Percentiles rank a stretch among this genome's conserved stretches.
Conservation (phyloP, 2,329 filamentous ascomycete genomes). For the Gyromitra esculenta region DNA sequence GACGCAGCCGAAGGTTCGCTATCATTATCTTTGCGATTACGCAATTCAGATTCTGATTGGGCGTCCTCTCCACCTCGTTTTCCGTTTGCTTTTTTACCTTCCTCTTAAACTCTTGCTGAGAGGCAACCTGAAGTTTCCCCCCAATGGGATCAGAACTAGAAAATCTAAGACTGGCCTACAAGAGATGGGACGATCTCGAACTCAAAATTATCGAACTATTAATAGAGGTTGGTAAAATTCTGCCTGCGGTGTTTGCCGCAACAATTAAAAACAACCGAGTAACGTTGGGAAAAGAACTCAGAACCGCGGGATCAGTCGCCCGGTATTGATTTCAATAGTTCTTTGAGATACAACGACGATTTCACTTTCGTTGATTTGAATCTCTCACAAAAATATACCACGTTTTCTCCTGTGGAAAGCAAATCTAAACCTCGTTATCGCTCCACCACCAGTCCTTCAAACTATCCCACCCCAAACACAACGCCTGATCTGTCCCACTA, state of each 20-base stretch:
- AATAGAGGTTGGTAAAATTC: conserved; percentile 31
- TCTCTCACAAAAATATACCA: conserved; percentile 30
- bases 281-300: conserved; percentile 36
- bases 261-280: conserved; percentile 10
- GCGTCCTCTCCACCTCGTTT: not conserved
- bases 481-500: conserved; percentile 10
- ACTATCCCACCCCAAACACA: conserved; percentile 30
- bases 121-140: conserved; percentile 43
- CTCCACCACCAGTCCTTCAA: conserved; percentile 15
- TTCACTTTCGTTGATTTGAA: conserved; percentile 31
- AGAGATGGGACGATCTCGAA: conserved; percentile 35
- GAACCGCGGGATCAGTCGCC: conserved; percentile 10
- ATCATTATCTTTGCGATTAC: not conserved
- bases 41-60: conserved; percentile 5
- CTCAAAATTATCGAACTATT: conserved; percentile 34
- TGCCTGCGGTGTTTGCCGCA: not conserved
- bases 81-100: conserved; percentile 8
- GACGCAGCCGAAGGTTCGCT: conserved; percentile 17
- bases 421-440: conserved; percentile 22
- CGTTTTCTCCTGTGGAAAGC: conserved; percentile 37
- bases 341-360: conserved; percentile 21
- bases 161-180: conserved; percentile 25
- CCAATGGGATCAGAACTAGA: conserved; percentile 32
- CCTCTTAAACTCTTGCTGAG: conserved; percentile 31
- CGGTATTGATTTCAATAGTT: not conserved